Base-by-base conservation (phyloP, 2,329 filamentous ascomycete species). In the Acrodontium crateriforme region DNA sequence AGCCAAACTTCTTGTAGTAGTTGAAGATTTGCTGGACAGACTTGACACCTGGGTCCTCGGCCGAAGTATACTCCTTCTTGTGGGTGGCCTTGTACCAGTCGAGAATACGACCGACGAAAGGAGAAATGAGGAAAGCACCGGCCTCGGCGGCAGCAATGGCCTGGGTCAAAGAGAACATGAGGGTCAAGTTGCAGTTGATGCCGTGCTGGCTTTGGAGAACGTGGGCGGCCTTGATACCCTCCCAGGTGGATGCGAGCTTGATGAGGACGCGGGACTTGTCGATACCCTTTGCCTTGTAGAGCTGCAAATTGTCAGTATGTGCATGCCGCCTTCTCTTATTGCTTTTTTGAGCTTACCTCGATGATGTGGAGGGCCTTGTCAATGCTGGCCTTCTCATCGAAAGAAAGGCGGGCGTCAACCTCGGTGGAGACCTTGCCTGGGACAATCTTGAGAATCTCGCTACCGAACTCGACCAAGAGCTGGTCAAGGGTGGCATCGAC, bases 1-100 rank as follows among this genome's bases (percentile, higher is more conserved):
- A 94, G 60, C 80, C 83, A 60, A 67, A 82, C 73, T 95, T 95
- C 82, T 98, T 98, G 79, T 98, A 98, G 81, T 98, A 98, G 74
- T 98, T 89, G 76, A 78, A 98, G 68, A 98, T 98, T 60, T 52
- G 56, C 71, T 87, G 71, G 54, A 98, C 89, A 44, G 79, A 87
- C 67, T 82, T 72, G 61, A 98, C 89, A 69, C 89, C 89, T 32
- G 89, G 89, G 69, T 98, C 89, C 59, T 92, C 81, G 61, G 80
- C 66, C 59, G 83, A 72, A 56, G 68, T 53, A 75, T 85, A 98
- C 45, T 89, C 80, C 73, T 91, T 85, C 77, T 92, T 92, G 60
- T 75, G 81, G 48, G 75, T 67, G 35, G 82, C 82, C 82, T 98
- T 98, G 81, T 78, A 94, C 87, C 87, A 98, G 67, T 98, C 89